These are phyloP conservation scores for Diaporthe citri DNA, from an alignment of 2,329 filamentous ascomycete species.

Conservation along the genomic window DNA sequence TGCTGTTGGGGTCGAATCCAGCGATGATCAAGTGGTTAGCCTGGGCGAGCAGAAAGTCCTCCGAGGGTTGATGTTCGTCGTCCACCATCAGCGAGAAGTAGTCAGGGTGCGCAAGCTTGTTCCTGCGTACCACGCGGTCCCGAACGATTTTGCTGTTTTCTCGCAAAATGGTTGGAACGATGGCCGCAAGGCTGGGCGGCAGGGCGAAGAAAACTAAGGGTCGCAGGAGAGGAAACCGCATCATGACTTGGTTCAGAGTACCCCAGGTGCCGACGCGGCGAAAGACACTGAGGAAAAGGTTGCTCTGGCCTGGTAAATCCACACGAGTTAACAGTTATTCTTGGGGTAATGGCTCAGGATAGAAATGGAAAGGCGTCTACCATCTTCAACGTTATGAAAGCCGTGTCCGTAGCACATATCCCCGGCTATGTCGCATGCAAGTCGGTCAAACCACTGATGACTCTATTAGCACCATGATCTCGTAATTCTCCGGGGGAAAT, in stretches of 20 bases:
- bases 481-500: too few species aligned
- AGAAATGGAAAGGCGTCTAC: not conserved
- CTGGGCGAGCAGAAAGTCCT: not conserved
- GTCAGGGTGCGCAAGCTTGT: not conserved
- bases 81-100: constrained; percentile 1
- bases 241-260: not conserved
- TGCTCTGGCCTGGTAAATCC: not conserved
- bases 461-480: not conserved
- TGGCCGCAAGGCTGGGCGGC: not conserved
- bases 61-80: not conserved
- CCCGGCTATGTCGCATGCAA: constrained; percentile 6
- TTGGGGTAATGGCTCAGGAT: not conserved
- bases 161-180: not conserved
- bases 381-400: not conserved
- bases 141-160: not conserved
- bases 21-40: not conserved
- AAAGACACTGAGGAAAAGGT: not conserved
- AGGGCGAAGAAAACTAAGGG: constrained; percentile 1
- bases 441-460: constrained; percentile 4
- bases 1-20: not conserved
- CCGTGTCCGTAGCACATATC: constrained; percentile 9
- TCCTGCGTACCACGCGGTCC: not conserved
- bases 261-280: not conserved
- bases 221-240: not conserved
- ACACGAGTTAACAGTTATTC: not conserved